Evolutionary conservation across 2,329 filamentous ascomycete species (phyloP), one percentile per base, ranked within the genome.

Genomic region (Pleurostoma richardsiae): DNA sequence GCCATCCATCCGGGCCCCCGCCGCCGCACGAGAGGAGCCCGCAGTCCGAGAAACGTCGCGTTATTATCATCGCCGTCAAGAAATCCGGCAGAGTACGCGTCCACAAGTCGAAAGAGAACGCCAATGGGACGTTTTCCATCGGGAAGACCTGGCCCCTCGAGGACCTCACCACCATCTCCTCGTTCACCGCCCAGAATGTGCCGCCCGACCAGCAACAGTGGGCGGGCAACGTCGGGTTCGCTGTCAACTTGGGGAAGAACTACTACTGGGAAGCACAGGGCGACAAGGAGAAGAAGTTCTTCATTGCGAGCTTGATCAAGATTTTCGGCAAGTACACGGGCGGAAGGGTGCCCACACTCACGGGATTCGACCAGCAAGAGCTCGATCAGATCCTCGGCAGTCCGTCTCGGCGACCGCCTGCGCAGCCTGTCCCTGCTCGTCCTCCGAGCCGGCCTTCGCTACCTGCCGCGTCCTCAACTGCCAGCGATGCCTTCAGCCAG

Each of bases 121-220:
- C 80, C 47, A 96, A 96, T 65, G 90, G 90, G 47, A 83, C 88
- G 28, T 99, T 96, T 67, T 97, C 92, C 26, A 96, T 99, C 56
- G 94, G 94, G 55, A 99, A 99, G 71, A 96, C 94, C 4, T 99
- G 94, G 94, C 88, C 91, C 63, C 79, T 99, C 56, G 92, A 97
- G 66, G 94, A 99, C 62, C 72, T 99, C 42, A 79, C 80, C 4
- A 77, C 80, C 41, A 88, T 99, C 54, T 87, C 95, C 64, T 94
- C 90, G 29, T 97, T 85, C 61, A 85, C 82, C 5, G 77, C 83
- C 40, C 65, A 80, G 26, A 68, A 73, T 64, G 60, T 79, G 74
- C 61, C 74, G 66, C 56, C 85, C 53, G 63, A 79, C 71, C 55
- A 79, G 75, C 66, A 86, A 77, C 68, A 86, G 61, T 95, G 88